Conservation (phyloP, 2,329 filamentous ascomycete genomes). For the Beauveria bassiana region DNA sequence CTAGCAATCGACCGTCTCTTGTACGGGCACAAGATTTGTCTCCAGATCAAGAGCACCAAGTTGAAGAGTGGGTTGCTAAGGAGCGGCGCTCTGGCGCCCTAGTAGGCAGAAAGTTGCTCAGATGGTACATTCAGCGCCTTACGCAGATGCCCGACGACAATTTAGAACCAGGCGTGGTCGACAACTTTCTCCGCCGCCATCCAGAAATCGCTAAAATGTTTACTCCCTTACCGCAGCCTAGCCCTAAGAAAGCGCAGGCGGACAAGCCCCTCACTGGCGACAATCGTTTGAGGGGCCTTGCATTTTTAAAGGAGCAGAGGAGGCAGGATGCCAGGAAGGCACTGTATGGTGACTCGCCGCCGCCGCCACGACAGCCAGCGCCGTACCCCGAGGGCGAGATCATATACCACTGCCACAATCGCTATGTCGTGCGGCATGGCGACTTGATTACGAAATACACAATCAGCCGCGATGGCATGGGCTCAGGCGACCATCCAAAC, state of each 20-base stretch:
- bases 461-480: slow-evolving; percentile 15
- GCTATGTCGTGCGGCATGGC: slow-evolving; percentile 14
- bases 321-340: neutral
- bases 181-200: neutral
- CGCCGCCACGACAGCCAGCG: slow-evolving; percentile 6
- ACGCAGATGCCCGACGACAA: neutral
- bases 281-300: neutral
- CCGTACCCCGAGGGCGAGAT: slow-evolving; percentile 18
- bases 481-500: slow-evolving; percentile 13
- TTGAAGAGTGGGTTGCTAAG: neutral
- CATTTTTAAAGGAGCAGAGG: neutral
- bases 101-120: neutral
- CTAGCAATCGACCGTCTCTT: neutral
- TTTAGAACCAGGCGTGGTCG: neutral
- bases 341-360: neutral
- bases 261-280: neutral
- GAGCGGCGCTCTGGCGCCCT: neutral
- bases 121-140: neutral
- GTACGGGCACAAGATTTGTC: neutral
- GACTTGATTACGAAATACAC: slow-evolving; percentile 18
- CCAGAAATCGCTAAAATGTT: neutral
- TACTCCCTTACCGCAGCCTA: neutral
- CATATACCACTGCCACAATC: slow-evolving; percentile 10
- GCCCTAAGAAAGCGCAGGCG: neutral
- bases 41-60: neutral